Percentiles rank a stretch among this genome's conserved stretches.
These are phyloP conservation scores for Leccinum pachyderme DNA, from an alignment of 1,284 basidiomycete species.

Conservation along the genomic window DNA sequence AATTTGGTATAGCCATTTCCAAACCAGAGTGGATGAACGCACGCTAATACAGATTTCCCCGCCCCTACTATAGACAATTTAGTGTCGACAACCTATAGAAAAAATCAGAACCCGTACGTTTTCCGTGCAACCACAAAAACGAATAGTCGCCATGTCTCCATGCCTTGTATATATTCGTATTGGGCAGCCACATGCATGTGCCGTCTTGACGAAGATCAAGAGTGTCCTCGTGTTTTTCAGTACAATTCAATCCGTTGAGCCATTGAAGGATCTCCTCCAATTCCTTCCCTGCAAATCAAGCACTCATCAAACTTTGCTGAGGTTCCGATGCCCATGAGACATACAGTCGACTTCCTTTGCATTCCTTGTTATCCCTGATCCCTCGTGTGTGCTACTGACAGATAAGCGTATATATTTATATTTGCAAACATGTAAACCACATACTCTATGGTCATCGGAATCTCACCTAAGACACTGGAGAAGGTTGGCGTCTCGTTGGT, in stretches of 20 bases:
- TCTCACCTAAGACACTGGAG: not conserved
- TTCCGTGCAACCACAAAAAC: not conserved
- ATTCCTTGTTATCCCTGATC: too few relatives aligned
- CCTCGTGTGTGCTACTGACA: not conserved
- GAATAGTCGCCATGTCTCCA: not conserved
- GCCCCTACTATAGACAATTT: not conserved
- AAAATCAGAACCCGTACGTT: not conserved
- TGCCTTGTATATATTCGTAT: not conserved
- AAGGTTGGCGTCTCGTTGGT: not conserved
- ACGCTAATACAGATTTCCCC: not conserved
- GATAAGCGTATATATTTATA: not conserved
- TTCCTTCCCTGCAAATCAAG: not conserved
- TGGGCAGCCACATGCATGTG: not conserved
- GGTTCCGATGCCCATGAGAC: not conserved
- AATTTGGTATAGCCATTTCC: not conserved
- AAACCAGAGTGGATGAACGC: not conserved
- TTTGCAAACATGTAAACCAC: not conserved
- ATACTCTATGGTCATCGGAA: not conserved
- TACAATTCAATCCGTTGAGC: constrained; percentile 3
- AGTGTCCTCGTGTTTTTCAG: not conserved
- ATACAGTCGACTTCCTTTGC: not conserved
- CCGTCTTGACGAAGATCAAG: not conserved
- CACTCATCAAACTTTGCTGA: not conserved
- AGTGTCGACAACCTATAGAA: not conserved
- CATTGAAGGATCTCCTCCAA: constrained; percentile 2